Conservation (phyloP, 2,329 filamentous ascomycete species). For the Bipolaris gigantea region DNA sequence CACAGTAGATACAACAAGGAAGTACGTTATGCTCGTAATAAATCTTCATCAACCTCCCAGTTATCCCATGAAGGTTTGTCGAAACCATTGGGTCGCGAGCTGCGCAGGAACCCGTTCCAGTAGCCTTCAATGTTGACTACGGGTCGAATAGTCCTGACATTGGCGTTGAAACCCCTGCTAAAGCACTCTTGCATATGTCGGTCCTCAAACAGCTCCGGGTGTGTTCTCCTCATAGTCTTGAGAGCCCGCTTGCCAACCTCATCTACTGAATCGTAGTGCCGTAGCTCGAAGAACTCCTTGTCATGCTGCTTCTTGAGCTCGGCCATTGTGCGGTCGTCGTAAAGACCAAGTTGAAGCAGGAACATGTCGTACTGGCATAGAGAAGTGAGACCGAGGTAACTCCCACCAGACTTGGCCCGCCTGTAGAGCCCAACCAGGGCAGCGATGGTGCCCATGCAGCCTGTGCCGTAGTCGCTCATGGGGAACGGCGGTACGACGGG, state of each 20-base stretch:
- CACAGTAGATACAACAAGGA: not conserved
- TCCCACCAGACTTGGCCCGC: slow-evolving; percentile 65
- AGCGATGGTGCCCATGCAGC: slow-evolving; percentile 70
- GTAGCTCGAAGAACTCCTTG: slow-evolving; percentile 58
- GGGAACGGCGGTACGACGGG: slow-evolving; percentile 67
- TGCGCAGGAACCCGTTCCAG: slow-evolving; percentile 53
- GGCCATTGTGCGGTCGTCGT: slow-evolving; percentile 57
- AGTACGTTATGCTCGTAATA: slow-evolving; percentile 31
- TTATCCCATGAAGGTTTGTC: slow-evolving; percentile 54
- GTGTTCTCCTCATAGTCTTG: slow-evolving; percentile 56
- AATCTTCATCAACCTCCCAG: slow-evolving; percentile 48
- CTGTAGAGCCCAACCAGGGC: slow-evolving; percentile 66
- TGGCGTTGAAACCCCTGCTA: slow-evolving; percentile 46
- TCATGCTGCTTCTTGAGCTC: slow-evolving; percentile 55
- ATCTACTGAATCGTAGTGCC: slow-evolving; percentile 66
- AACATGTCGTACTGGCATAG: slow-evolving; percentile 70
- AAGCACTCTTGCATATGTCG: slow-evolving; percentile 54
- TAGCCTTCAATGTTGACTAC: slow-evolving; percentile 52
- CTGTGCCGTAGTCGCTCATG: slow-evolving; percentile 67
- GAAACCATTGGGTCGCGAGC: slow-evolving; percentile 56
- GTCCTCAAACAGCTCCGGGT: slow-evolving; percentile 58
- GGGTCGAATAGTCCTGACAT: slow-evolving; percentile 54
- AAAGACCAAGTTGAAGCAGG: slow-evolving; percentile 62
- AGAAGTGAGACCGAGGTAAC: slow-evolving; percentile 66
- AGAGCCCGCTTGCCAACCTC: slow-evolving; percentile 64